Evolutionary conservation across 1,284 basidiomycete species (phyloP).

Genomic region (Veloporphyrellus conicus): DNA sequence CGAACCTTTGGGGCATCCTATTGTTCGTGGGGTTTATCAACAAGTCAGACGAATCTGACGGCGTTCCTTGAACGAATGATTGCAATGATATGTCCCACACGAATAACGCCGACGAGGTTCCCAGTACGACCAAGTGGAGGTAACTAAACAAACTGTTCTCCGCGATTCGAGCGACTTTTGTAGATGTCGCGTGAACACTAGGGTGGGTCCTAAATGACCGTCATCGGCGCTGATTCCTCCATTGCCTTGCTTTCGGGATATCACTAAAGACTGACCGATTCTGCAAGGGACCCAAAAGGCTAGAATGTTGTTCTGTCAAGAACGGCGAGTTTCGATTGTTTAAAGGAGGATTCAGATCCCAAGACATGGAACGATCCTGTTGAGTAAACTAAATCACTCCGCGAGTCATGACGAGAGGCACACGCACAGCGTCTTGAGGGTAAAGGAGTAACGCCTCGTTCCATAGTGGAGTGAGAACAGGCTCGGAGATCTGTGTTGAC

Average conservation of each 20-base stretch:
- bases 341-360: conserved; percentile 52
- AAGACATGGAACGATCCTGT: conserved; percentile 50
- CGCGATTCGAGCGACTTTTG: conserved; percentile 41
- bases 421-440: conserved; percentile 14
- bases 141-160: conserved; percentile 47
- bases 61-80: conserved; percentile 43
- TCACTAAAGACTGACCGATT: conserved; percentile 46
- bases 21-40: conserved; percentile 54
- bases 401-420: neutral
- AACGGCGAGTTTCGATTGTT: conserved; percentile 46
- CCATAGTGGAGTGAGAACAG: conserved; percentile 21
- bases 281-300: conserved; percentile 49
- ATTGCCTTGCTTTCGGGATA: neutral
- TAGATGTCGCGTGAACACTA: conserved; percentile 36
- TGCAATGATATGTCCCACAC: conserved; percentile 54
- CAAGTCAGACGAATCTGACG: conserved; percentile 34
- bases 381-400: conserved; percentile 3
- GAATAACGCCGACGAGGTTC: conserved; percentile 61
- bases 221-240: conserved; percentile 8
- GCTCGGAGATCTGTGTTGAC: neutral
- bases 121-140: conserved; percentile 54
- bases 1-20: conserved; percentile 52
- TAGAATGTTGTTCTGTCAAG: conserved; percentile 57
- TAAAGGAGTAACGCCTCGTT: conserved; percentile 16
- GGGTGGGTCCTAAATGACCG: conserved; percentile 38